Evolutionary conservation across 768 basidiomycete genomes (phyloP).

Genomic region (Brasilioporus rufonigricans): DNA sequence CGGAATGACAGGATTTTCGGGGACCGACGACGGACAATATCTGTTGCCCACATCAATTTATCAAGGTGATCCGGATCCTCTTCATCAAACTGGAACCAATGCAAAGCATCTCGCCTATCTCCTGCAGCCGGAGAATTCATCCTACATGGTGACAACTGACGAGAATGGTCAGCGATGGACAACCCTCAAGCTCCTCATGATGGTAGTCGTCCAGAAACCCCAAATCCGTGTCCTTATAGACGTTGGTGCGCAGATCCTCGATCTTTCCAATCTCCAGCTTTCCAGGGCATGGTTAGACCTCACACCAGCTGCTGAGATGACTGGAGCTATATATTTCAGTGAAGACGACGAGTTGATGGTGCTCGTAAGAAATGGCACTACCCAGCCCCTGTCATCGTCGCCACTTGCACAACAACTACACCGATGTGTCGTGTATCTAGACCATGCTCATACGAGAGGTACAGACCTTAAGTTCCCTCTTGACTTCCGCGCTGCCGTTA

Average conservation of each 20-base stretch:
- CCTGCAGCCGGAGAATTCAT: neutral
- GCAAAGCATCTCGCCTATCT: neutral
- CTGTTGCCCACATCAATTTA: neutral
- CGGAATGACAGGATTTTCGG: neutral
- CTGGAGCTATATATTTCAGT: neutral
- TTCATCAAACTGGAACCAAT: neutral
- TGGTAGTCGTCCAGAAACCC: neutral
- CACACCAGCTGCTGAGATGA: neutral
- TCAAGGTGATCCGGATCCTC: neutral
- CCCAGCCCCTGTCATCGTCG: neutral
- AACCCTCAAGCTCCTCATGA: neutral
- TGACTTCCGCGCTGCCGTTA: neutral
- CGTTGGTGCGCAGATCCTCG: neutral
- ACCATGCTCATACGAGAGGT: neutral
- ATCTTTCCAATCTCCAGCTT: neutral
- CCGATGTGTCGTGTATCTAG: neutral
- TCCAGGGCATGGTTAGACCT: neutral
- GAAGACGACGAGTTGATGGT: neutral
- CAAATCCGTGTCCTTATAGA: neutral
- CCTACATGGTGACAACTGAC: neutral
- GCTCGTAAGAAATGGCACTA: neutral
- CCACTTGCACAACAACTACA: neutral
- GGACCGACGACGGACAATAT: neutral
- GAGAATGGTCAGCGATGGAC: neutral
- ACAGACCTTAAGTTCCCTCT: neutral